Conservation (phyloP, 139 green algal genomes). For the Chlorella sp. region DNA sequence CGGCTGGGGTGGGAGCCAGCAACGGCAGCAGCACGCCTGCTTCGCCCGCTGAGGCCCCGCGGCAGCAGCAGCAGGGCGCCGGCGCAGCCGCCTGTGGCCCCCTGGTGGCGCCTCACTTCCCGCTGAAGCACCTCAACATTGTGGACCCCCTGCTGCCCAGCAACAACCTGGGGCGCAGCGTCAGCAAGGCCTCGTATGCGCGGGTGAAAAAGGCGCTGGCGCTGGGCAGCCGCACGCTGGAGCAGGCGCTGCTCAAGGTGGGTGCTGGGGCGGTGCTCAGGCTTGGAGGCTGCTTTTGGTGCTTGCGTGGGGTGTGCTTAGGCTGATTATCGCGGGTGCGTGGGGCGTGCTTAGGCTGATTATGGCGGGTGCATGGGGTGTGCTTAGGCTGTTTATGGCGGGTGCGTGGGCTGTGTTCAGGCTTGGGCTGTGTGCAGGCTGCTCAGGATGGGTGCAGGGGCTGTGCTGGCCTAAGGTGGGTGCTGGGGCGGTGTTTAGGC, state of each 20-base stretch:
- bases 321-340: no score
- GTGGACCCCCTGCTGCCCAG: conserved; percentile 92
- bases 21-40: background rate
- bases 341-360: no score
- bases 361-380: no score
- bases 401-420: background rate
- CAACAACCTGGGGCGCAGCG: conserved; percentile 96
- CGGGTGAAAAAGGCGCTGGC: conserved; percentile 83
- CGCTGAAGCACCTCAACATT: conserved; percentile 87
- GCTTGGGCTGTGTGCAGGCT: conserved; percentile 2
- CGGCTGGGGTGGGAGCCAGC: background rate
- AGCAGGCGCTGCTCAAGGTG: conserved; percentile 51
- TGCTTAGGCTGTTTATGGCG: conserved; percentile 46
- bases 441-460: conserved; percentile 28
- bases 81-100: background rate
- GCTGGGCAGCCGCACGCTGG: conserved; percentile 66
- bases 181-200: conserved; percentile 80
- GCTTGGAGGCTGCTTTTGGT: conserved; percentile 39
- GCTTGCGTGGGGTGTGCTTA: background rate
- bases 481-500: no score
- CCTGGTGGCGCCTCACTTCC: conserved; percentile 48
- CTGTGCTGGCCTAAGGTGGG: no score
- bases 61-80: background rate
- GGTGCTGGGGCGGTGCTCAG: background rate
- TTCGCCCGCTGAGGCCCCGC: background rate